phyloP scores from a whole-genome alignment of 305 asterid species.

The Solanum hybrid region DNA sequence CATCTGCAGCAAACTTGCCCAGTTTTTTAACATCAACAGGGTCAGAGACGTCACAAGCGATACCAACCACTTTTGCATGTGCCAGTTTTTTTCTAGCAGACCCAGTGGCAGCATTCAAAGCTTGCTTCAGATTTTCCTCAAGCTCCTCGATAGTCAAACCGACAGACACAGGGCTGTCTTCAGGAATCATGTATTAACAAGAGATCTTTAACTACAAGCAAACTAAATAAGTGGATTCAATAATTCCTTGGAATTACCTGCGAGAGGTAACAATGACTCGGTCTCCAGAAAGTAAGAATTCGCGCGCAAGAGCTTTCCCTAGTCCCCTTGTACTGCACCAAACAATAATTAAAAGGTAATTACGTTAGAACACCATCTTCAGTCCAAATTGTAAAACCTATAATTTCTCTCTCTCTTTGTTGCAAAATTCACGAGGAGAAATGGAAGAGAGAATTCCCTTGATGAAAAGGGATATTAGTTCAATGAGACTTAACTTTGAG shows the following conservation, averaged over 20 bases:
- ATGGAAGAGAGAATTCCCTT: background rate
- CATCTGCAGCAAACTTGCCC: constrained; percentile 52
- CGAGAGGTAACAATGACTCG: constrained; percentile 79
- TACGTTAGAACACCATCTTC: background rate
- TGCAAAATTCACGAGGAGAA: background rate
- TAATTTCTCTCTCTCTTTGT: background rate
- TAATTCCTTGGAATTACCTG: constrained; percentile 40
- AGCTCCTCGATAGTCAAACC: constrained; percentile 60
- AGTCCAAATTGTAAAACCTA: background rate
- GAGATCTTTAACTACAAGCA: background rate
- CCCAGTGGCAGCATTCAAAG: constrained; percentile 30
- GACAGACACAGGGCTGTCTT: constrained; percentile 74
- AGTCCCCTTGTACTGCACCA: constrained; percentile 84
- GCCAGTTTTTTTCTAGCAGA: constrained; percentile 37
- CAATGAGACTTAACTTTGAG: background rate
- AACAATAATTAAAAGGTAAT: constrained; percentile 8
- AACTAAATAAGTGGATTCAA: background rate
- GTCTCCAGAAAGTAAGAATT: constrained; percentile 89
- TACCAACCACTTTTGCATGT: constrained; percentile 72
- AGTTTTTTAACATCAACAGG: constrained; percentile 68
- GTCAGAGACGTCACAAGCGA: constrained; percentile 79
- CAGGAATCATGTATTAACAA: constrained; percentile 18
- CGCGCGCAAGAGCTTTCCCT: constrained; percentile 93
- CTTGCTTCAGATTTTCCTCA: constrained; percentile 61
- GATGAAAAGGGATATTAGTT: background rate